Evolutionary conservation across 2,329 filamentous ascomycete genomes (phyloP), one percentile per base, ranked within the genome.

Genomic region (Fusarium pseudoanthophilum): DNA sequence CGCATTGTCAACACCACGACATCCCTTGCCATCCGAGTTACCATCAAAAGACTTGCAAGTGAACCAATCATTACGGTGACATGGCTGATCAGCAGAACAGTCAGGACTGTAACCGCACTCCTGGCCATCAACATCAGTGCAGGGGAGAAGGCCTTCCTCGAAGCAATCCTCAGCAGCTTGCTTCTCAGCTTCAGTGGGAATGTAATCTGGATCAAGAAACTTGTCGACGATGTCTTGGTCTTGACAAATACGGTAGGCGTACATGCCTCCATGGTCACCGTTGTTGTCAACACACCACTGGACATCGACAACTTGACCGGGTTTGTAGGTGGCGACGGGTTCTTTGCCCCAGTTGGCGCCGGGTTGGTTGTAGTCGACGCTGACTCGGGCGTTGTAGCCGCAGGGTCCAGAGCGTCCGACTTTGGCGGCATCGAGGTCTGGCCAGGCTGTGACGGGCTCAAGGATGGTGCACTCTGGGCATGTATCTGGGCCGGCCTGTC

Each of bases 271-370:
- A 69, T 89, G 87, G 71, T 89, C 87, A 1, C 87, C 87, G 71
- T 88, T 89, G 78, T 87, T 79, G 73, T 89, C 87, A 24, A 88
- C 83, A 59, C 87, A 89, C 87, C 87, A 89, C 75, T 87, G 80
- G 0, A 88, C 87, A 30, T 87, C 84, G 30, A 88, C 78, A 0
- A 82, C 77, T 15, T 88, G 79, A 0, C 86, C 87, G 0, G 84
- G 78, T 0, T 78, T 77, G 77, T 88, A 88, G 3, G 82, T 86
- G 4, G 77, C 82, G 0, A 87, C 84, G 0, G 82, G 78, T 0
- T 78, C 60, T 15, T 77, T 80, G 28, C 87, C 87, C 86, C 86
- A 88, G 75, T 81, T 77, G 6, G 64, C 67, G 0, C 77, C 75
- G 1, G 87, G 86, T 53, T 82, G 79, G 78, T 88, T 88, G 79